Base-by-base conservation (phyloP, 2,329 filamentous ascomycete species). In the Aspergillus hortae region DNA sequence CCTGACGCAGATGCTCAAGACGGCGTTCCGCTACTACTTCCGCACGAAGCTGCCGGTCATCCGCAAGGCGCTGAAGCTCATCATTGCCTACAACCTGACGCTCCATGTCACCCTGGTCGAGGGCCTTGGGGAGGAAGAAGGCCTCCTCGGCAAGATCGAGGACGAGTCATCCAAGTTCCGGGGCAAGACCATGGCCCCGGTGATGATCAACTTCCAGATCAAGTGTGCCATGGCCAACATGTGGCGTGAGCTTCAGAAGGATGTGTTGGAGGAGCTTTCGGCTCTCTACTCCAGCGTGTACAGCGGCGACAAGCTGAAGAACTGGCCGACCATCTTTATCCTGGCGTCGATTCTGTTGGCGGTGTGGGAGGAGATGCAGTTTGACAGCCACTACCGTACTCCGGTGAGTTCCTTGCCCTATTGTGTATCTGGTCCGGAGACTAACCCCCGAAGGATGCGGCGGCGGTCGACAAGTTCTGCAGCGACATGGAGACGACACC, bases 131-230 rank as follows among this genome's bases (percentile, higher is more conserved):
- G 86, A 90, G 12, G 90, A 96, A 66, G 84, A 90, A 57, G 76
- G 79, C 21, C 79, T 92, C 67, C 80, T 89, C 49, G 92, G 92
- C 58, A 87, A 89, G 76, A 92, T 97, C 58, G 85, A 92, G 47
- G 89, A 94, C 65, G 84, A 89, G 64, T 83, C 87, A 49, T 95
- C 90, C 60, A 94, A 90, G 70, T 96, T 88, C 79, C 87, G 83
- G 63, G 92, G 92, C 66, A 92, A 92, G 78, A 92, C 88, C 33
- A 86, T 96, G 57, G 92, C 92, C 14, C 92, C 92, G 11, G 92
- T 96, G 68, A 95, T 97, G 92, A 95, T 97, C 83, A 97, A 96
- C 80, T 96, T 96, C 83, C 90, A 96, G 77, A 91, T 97, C 79
- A 97, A 97, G 82, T 94, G 89, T 66, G 92, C 92, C 49, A 86